Evolutionary conservation across 2,329 filamentous ascomycete genomes (phyloP), one percentile per base, ranked within the genome.

Genomic region (Kalmusia sp.): DNA sequence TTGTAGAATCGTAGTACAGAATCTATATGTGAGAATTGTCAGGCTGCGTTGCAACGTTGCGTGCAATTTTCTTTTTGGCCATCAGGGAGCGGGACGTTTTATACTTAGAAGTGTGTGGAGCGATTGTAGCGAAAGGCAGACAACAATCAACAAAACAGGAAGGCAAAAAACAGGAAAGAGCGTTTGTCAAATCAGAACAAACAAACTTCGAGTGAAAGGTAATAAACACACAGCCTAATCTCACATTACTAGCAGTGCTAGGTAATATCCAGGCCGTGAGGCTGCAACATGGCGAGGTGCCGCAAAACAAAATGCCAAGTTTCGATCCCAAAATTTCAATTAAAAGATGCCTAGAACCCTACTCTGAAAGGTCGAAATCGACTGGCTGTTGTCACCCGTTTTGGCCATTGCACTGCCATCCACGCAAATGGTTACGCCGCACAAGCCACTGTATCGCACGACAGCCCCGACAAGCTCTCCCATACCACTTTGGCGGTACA

Each of bases 381-480:
- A 41, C 19, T 51, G 39, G 25, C 24, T 14, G n/a, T n/a, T 11
- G 19, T 45, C 21, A 19, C 19, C 24, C 35, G 8, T 38, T 28
- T 25, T 15, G 8, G 8, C 7, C 27, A 30, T 4, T 40, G 43
- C 51, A 39, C 51, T 21, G 51, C 51, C 45, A 41, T 34, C 35
- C 9, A 25, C 37, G 45, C 38, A n/a, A 45, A 45, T n/a, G 14
- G 22, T 37, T 17, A 30, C 37, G 51, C 45, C 44, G 44, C 51
- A 53, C 33, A 19, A 53, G 51, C 51, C 38, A 44, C 45, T 21
- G 9, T 8, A 25, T 6, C 11, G 17, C 34, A 21, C 8, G 25
- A 34, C 21, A 8, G 3, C 11, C 17, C 11, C 14, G 21, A 25
- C 15, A 14, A 24, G 8, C 14, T 37, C n/a, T 15, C n/a, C n/a